Base-by-base conservation (phyloP, 495 filamentous ascomycete genomes). In the Cercophora sp. region DNA sequence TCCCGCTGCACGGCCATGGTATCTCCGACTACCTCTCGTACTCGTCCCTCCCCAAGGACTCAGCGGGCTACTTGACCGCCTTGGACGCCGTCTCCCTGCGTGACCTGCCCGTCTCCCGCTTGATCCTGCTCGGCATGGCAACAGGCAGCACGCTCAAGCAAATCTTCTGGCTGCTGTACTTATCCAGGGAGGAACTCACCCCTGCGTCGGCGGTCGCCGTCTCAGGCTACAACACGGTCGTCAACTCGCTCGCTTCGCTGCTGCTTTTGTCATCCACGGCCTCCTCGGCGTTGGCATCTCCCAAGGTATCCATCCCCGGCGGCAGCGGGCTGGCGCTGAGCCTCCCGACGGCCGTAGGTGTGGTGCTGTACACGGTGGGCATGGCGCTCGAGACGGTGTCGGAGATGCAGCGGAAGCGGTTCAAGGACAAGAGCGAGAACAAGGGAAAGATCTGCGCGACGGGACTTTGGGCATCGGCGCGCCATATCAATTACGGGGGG, bases 401-500 rank as follows among this genome's bases (percentile, higher is more conserved):
- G 0, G 81, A 85, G 63, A 53, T 70, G 8, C 79, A 84, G 65
- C 70, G 79, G 15, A 72, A 67, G 54, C 34, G 36, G 1, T 84
- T 84, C 68, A 84, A 84, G 63, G 53, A 64, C 16, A 64, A 72
- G 19, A 64, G 71, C 5, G 67, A 66, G 53, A 83, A 84, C 61
- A 65, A 72, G 48, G 81, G 79, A 16, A 79, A 78, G 66, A 64
- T 76, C 2, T 82, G 74, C 54, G 71, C 66, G 22, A 71, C 64
- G 1, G 82, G 81, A 1, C 56, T 82, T 24, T 84, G 75, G 70
- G 54, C 59, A 2, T 56, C 74, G 56, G 76, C 79, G 4, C 72
- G 79, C n/a, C 80, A 85, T 50, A 70, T 79, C 59, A 84, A 85
- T 39, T 85, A 84, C 55, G 72, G 72, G 20, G 79, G 66, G 10